These are phyloP conservation scores for Gaertneriomyces semiglobifer DNA, from an alignment of 192 early-diverging fungal species.

Conservation along the genomic window DNA sequence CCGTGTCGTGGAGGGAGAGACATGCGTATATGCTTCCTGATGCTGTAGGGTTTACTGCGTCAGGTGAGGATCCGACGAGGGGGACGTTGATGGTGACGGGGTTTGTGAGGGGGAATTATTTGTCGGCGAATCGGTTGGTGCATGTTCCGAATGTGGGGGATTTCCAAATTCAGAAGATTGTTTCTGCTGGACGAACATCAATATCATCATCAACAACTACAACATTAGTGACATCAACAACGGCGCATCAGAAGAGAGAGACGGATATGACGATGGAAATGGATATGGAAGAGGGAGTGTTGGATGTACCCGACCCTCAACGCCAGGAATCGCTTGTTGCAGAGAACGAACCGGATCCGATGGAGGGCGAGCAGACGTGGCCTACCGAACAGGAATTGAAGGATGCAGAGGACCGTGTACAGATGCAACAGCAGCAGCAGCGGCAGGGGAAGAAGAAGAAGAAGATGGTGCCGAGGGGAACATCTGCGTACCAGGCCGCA, in stretches of 20 bases:
- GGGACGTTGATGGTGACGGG: slow-evolving; percentile 78
- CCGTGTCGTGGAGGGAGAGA: slow-evolving; percentile 79
- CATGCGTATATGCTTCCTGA: slow-evolving; percentile 88
- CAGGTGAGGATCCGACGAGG: slow-evolving; percentile 12
- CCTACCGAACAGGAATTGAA: slow-evolving; percentile 93
- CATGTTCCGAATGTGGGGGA: slow-evolving; percentile 93
- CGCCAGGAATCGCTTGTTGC: slow-evolving; percentile 72
- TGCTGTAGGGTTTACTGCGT: slow-evolving; percentile 61
- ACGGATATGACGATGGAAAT: slow-evolving; percentile 17
- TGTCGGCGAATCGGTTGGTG: slow-evolving; percentile 88
- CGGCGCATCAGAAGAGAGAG: not conserved
- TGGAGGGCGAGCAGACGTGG: slow-evolving; percentile 98
- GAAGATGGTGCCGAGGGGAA: slow-evolving; percentile 52
- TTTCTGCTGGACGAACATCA: not conserved
- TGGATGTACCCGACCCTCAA: slow-evolving; percentile 68
- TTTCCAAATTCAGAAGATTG: slow-evolving; percentile 75
- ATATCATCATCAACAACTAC: slow-evolving; percentile 24
- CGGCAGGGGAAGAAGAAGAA: not conserved
- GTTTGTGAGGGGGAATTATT: slow-evolving; percentile 75
- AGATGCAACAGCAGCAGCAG: not conserved
- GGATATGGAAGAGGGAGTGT: slow-evolving; percentile 48
- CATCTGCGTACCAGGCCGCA: slow-evolving; percentile 94
- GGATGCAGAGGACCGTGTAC: slow-evolving; percentile 56
- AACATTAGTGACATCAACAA: too few species aligned
- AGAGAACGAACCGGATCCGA: slow-evolving; percentile 82